Evolutionary conservation across 2,329 filamentous ascomycete species (phyloP).

Genomic region (Stachybotrys echinatus): DNA sequence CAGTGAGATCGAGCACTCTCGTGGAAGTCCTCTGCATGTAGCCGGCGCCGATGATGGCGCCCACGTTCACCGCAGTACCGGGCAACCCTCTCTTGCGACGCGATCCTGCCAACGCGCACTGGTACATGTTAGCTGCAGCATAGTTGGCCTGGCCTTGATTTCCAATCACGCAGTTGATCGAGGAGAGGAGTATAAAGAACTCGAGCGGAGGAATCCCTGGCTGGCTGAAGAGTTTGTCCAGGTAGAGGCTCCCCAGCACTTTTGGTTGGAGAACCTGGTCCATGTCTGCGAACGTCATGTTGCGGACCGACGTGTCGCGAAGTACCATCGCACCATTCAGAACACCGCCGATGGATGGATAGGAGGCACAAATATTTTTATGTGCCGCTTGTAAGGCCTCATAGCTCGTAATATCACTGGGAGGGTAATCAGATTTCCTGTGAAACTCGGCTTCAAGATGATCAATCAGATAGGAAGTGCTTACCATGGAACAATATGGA

Average conservation of each 20-base stretch:
- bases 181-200: conserved; percentile 28
- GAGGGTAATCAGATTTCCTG: too few species aligned
- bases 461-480: background rate
- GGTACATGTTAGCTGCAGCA: conserved; percentile 34
- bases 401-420: background rate
- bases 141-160: conserved; percentile 36
- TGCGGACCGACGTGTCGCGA: conserved; percentile 14
- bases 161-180: conserved; percentile 16
- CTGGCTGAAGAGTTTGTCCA: conserved; percentile 20
- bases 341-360: conserved; percentile 28
- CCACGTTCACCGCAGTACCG: conserved; percentile 7
- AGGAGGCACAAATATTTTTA: conserved; percentile 12
- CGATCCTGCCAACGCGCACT: conserved; percentile 26
- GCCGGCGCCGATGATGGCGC: conserved; percentile 32
- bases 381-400: background rate
- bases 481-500: background rate
- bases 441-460: too few species aligned
- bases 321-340: conserved; percentile 30
- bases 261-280: conserved; percentile 21
- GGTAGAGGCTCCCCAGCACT: conserved; percentile 19
- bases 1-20: background rate
- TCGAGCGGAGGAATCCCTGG: conserved; percentile 13
- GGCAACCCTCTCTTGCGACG: conserved; percentile 18
- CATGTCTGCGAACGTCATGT: conserved; percentile 10
- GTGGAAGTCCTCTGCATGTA: conserved; percentile 20